Conservation (phyloP, 2,329 filamentous ascomycete species). For the Xylaria sp. region DNA sequence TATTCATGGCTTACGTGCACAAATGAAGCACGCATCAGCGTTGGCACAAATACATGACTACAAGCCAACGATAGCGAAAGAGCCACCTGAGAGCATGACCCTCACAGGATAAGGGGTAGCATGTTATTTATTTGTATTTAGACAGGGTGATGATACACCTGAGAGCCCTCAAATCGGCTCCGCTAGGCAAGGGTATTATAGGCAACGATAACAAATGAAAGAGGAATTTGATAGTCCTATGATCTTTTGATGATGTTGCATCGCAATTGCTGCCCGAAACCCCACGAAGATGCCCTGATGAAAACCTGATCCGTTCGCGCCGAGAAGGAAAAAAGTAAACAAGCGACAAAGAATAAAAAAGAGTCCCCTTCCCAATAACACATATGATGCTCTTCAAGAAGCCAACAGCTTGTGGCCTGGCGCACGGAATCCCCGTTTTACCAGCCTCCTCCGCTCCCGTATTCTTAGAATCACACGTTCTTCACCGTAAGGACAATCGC, state of each 20-base stretch:
- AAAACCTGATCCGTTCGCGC: slow-evolving; percentile 17
- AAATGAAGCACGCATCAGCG: background rate
- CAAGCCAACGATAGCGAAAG: background rate
- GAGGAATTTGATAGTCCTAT: background rate
- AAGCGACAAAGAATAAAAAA: slow-evolving; percentile 10
- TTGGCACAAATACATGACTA: background rate
- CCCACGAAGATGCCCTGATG: slow-evolving; percentile 9
- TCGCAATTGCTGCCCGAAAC: background rate
- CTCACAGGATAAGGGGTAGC: slow-evolving; percentile 6
- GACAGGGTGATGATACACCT: slow-evolving; percentile 39
- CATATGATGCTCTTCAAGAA: slow-evolving; percentile 21
- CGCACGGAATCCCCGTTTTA: background rate
- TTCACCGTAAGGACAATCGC: slow-evolving; percentile 67
- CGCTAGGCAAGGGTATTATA: slow-evolving; percentile 37
- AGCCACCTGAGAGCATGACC: background rate
- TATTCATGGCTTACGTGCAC: background rate
- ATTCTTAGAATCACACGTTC: slow-evolving; percentile 48
- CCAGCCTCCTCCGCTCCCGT: background rate
- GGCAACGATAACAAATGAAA: slow-evolving; percentile 34
- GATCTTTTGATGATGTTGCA: slow-evolving; percentile 1
- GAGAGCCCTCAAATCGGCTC: slow-evolving; percentile 28
- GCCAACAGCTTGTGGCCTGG: background rate
- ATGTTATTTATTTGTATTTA: slow-evolving; percentile 39
- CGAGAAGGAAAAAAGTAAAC: slow-evolving; percentile 5
- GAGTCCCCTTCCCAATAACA: slow-evolving; percentile 27